phyloP scores from a whole-genome alignment of 192 early-diverging fungal genomes.

The Jimgerdemannia flammicorona region DNA sequence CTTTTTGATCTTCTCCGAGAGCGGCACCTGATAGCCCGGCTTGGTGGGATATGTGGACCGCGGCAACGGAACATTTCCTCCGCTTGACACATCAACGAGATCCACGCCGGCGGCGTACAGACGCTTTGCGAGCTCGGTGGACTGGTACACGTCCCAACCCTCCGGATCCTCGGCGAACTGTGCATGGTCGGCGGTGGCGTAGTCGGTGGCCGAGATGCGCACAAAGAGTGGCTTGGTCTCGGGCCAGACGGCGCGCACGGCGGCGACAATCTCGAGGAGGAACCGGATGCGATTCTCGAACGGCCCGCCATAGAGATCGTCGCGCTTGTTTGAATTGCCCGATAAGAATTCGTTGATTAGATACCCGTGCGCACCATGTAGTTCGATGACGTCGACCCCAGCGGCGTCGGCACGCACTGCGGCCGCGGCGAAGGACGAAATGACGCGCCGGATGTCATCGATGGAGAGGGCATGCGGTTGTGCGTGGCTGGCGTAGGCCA shows the following conservation, averaged over 20 bases:
- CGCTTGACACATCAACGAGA: slow-evolving; percentile 79
- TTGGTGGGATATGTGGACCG: slow-evolving; percentile 9
- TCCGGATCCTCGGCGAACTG: slow-evolving; percentile 34
- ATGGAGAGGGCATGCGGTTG: slow-evolving; percentile 8
- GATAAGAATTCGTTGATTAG: slow-evolving; percentile 78
- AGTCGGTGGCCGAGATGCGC: slow-evolving; percentile 79
- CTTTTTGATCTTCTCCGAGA: slow-evolving; percentile 58
- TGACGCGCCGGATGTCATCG: slow-evolving; percentile 62
- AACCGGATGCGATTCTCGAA: slow-evolving; percentile 86
- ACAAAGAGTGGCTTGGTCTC: slow-evolving; percentile 79
- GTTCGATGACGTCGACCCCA: slow-evolving; percentile 80
- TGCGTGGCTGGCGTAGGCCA: slow-evolving; percentile 40
- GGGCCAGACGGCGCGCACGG: slow-evolving; percentile 71
- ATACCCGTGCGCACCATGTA: slow-evolving; percentile 92
- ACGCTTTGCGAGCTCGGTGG: slow-evolving; percentile 52
- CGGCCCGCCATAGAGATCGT: slow-evolving; percentile 89
- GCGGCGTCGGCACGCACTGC: slow-evolving; percentile 71
- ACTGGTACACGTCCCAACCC: slow-evolving; percentile 76
- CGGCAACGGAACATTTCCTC: slow-evolving; percentile 52
- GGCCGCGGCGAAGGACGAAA: slow-evolving; percentile 59
- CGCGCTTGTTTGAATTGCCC: slow-evolving; percentile 78
- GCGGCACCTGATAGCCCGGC: slow-evolving; percentile 63
- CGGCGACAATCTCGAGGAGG: slow-evolving; percentile 61
- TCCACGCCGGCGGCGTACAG: slow-evolving; percentile 73
- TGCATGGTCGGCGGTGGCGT: slow-evolving; percentile 41